Evolutionary conservation across 176 grass and related monocot species (phyloP), one percentile per base, ranked within the genome.

Genomic region (Ensete glaucum): DNA sequence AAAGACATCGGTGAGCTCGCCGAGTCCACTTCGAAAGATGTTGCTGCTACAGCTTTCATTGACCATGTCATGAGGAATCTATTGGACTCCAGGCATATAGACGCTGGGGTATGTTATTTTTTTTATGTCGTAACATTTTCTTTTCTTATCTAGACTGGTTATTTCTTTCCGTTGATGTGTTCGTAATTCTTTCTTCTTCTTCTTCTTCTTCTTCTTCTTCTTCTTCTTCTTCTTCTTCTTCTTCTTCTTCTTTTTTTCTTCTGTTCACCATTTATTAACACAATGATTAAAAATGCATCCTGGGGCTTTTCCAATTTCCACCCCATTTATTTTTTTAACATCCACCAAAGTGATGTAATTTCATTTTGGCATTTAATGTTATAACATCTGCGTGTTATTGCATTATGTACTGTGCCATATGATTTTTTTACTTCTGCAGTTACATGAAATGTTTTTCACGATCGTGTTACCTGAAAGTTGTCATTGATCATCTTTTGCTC

Each of bases 11-110:
- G 75, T 53, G 87, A 83, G 81, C 54, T 97, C 75, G 21, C 78
- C 9, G 80, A 85, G 20, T 85, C 87, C 73, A 53, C 84, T 24
- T 93, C 91, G 71, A 82, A 82, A 68, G 87, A 85, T 85, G 79
- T 67, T 72, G 77, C 90, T 71, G 54, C 29, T 13, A 88, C 88
- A 90, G 82, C 80, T 72, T 97, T 86, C 77, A 79, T 80, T 17
- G 25, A 67, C 54, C 78, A 79, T 48, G 81, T 97, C 60, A 97
- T 97, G 93, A 82, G 87, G 70, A 84, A 82, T 64, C 70, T 86
- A 80, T 77, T 97, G 43, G 90, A 82, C 27, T 50, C 69, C 59
- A 83, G 73, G 75, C 85, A 93, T 87, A 79, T 97, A 2, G 93
- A 93, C 76, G 69, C 67, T 8, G 88, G 87, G 87, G 93, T 97